A percentile compares a stretch with the other conserved stretches of the same genome.
These are phyloP conservation scores for Lithospermum erythrorhizon DNA, from an alignment of 257 asterid species.

Conservation along the genomic window DNA sequence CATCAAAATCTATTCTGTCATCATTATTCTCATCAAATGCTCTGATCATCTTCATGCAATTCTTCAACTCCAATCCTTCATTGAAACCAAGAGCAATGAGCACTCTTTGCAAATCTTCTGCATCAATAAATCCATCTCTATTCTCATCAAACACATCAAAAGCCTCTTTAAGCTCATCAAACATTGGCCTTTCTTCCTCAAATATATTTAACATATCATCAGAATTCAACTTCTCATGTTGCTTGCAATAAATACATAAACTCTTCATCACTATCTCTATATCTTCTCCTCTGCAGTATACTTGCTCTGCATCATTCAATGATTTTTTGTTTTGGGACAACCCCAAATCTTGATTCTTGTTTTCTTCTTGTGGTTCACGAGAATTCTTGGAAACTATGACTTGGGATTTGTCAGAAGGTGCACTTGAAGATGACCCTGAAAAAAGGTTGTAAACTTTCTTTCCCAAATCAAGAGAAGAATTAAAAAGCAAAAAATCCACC, in stretches of 20 bases:
- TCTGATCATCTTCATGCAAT: slow-evolving; percentile 58
- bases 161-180: slow-evolving; percentile 50
- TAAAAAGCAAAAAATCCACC: neutral
- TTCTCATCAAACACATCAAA: slow-evolving; percentile 60
- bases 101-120: slow-evolving; percentile 51
- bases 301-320: slow-evolving; percentile 5
- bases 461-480: neutral
- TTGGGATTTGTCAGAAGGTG: neutral
- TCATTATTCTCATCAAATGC: slow-evolving; percentile 58
- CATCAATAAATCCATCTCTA: slow-evolving; percentile 71
- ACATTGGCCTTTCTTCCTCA: slow-evolving; percentile 32
- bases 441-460: neutral
- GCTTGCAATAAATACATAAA: slow-evolving; percentile 27
- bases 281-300: slow-evolving; percentile 29
- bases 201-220: slow-evolving; percentile 27
- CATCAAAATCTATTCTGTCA: slow-evolving; percentile 48
- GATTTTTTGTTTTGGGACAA: neutral
- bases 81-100: slow-evolving; percentile 42
- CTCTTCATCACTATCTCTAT: slow-evolving; percentile 35
- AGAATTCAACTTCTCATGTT: slow-evolving; percentile 21
- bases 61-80: slow-evolving; percentile 37
- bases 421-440: neutral
- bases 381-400: neutral
- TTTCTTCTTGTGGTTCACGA: neutral
- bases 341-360: slow-evolving; percentile 2